phyloP scores from a whole-genome alignment of 2,329 filamentous ascomycete species.

The Diaporthe citrichinensis region DNA sequence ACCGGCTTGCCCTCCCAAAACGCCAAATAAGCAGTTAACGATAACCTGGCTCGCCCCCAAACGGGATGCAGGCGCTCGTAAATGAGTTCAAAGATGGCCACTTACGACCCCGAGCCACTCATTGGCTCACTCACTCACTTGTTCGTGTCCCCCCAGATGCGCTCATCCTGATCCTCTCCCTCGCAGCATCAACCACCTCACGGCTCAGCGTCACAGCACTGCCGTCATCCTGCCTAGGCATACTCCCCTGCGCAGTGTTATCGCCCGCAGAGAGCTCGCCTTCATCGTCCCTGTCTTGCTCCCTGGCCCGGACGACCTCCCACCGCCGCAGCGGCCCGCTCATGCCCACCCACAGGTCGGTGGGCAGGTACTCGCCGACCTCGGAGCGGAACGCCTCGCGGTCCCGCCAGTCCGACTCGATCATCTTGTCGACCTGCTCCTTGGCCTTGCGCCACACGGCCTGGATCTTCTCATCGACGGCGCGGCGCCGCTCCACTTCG shows the following conservation, averaged over 20 bases:
- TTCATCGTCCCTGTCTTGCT: not conserved
- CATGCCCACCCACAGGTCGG: constrained; percentile 88
- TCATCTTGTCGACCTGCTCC: constrained; percentile 81
- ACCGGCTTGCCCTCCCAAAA: not conserved
- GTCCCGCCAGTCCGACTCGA: constrained; percentile 79
- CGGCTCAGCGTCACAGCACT: constrained; percentile 19
- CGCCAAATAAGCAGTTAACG: not conserved
- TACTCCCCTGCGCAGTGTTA: not conserved
- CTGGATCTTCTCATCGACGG: constrained; percentile 80
- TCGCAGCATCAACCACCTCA: constrained; percentile 24
- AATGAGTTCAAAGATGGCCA: not conserved
- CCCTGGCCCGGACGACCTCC: constrained; percentile 59
- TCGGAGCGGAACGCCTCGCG: constrained; percentile 85
- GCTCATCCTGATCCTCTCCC: constrained; percentile 17
- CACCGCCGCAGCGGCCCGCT: constrained; percentile 69
- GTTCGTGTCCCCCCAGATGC: not conserved
- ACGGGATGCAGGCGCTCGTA: not conserved
- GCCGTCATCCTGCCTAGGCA: constrained; percentile 35
- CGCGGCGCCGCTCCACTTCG: constrained; percentile 83
- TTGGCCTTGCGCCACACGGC: constrained; percentile 83
- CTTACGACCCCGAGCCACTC: not conserved
- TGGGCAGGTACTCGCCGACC: constrained; percentile 88
- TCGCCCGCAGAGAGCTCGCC: not conserved
- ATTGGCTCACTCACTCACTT: not conserved
- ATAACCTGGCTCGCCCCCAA: not conserved